Conservation (phyloP, 768 basidiomycete species). For the Hypsizygus marmoreus region DNA sequence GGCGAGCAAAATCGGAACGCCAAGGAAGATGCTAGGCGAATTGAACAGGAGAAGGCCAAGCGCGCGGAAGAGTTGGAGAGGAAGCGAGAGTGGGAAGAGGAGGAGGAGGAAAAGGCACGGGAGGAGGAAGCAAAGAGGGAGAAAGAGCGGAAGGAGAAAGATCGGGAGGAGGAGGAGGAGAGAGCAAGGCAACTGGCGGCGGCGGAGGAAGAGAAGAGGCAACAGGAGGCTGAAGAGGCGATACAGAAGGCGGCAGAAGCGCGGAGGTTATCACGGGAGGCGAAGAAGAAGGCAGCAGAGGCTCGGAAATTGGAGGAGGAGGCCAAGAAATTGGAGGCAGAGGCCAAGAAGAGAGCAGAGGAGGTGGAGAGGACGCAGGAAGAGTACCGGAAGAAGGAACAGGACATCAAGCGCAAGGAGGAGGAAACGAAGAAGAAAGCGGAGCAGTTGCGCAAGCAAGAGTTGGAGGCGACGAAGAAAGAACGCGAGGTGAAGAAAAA, state of each 20-base stretch:
- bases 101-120: constrained; percentile 28
- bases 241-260: constrained; percentile 26
- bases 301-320: constrained; percentile 27
- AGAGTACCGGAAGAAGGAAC: constrained; percentile 22
- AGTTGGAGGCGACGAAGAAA: constrained; percentile 26
- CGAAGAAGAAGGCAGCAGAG: constrained; percentile 22
- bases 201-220: constrained; percentile 18
- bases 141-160: constrained; percentile 20
- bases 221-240: constrained; percentile 21
- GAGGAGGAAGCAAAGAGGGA: constrained; percentile 21
- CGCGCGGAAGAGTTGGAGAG: constrained; percentile 14
- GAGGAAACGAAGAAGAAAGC: constrained; percentile 20
- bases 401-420: constrained; percentile 22
- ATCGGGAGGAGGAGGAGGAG: constrained; percentile 27
- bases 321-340: constrained; percentile 26
- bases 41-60: constrained; percentile 14
- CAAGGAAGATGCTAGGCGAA: constrained; percentile 9
- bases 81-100: constrained; percentile 21
- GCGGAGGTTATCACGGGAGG: too few species aligned
- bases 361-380: constrained; percentile 32
- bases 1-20: too few species aligned
- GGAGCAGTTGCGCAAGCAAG: constrained; percentile 24
- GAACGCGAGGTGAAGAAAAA: constrained; percentile 25
- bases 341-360: constrained; percentile 24
- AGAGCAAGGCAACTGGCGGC: constrained; percentile 15